Base-by-base conservation (phyloP, 495 filamentous ascomycete species). In the Aspergillus ellipticus region DNA sequence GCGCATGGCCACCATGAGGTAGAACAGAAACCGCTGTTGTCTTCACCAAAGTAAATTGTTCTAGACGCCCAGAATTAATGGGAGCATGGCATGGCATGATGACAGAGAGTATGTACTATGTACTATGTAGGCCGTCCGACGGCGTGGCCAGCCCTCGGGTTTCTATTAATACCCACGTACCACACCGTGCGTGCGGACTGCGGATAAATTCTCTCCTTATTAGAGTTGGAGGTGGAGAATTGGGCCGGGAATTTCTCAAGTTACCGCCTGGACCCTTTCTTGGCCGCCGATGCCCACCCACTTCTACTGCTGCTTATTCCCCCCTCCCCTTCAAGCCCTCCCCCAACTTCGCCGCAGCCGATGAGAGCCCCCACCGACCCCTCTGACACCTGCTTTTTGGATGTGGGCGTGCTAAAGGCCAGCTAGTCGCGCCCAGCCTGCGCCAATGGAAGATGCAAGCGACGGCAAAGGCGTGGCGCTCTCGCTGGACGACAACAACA, bases 371-470 rank as follows among this genome's bases (percentile, higher is more conserved):
- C 17, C 20, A n/a, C 22, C n/a, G 26, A 42, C 22, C 16, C 13
- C 17, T 21, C 10, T 29, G 35, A 39, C 35, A 2, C 13, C 22
- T 7, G 22, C 20, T 31, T n/a, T 54, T 59, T 63, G 42, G 57
- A 68, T 65, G 55, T 55, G 54, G 56, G 48, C 43, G 41, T 65
- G 58, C 65, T 68, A 60, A 51, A 28, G 21, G 51, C 24, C 48
- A 46, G 49, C 37, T 64, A 42, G 21, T 49, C 29, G 46, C 55
- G 57, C 56, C 58, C 58, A 63, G 53, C 56, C 39, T 56, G 67
- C 60, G 58, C 61, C 69, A 74, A 74, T 76, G 73, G 71, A 75
- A 63, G 57, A 72, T 71, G 67, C 58, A 62, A 59, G 57, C 58
- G 49, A 64, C 57, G 55, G 51, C 48, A 68, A 56, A 54, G 64